Evolutionary conservation across 306 rosid genomes (phyloP).

Genomic region (Rubus parviflorus): DNA sequence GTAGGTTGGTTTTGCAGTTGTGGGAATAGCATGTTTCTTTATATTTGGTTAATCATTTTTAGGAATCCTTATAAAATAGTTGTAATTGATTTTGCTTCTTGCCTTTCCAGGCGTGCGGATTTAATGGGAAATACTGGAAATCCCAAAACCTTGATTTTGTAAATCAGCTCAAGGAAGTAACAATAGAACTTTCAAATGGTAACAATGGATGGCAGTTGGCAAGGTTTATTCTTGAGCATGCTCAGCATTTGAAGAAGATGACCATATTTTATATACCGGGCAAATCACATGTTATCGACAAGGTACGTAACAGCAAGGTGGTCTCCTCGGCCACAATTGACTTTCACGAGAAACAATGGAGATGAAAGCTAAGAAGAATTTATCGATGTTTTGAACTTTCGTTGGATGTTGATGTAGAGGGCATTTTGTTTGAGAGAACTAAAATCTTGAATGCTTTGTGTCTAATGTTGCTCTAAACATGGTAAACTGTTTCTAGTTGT

Average conservation of each 20-base stretch:
- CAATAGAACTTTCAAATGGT: not conserved
- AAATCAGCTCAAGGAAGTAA: not conserved
- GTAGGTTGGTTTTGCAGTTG: not conserved
- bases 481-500: not conserved
- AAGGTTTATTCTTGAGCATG: not conserved
- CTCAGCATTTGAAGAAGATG: not conserved
- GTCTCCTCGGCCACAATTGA: not conserved
- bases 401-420: not conserved
- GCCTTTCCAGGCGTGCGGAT: not conserved
- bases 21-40: not conserved
- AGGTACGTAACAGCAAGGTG: not conserved
- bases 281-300: not conserved
- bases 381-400: not conserved
- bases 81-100: not conserved
- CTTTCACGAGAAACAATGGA: not conserved
- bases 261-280: not conserved
- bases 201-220: not conserved
- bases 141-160: constrained; percentile 7
- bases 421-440: not conserved
- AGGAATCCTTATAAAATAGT: not conserved
- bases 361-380: not conserved
- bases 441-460: not conserved
- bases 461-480: not conserved
- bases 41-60: not conserved
- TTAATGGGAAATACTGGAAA: constrained; percentile 2